Evolutionary conservation across 23 red algal genomes (phyloP), one percentile per base, ranked within the genome.

Genomic region (Chondrus crispus): DNA sequence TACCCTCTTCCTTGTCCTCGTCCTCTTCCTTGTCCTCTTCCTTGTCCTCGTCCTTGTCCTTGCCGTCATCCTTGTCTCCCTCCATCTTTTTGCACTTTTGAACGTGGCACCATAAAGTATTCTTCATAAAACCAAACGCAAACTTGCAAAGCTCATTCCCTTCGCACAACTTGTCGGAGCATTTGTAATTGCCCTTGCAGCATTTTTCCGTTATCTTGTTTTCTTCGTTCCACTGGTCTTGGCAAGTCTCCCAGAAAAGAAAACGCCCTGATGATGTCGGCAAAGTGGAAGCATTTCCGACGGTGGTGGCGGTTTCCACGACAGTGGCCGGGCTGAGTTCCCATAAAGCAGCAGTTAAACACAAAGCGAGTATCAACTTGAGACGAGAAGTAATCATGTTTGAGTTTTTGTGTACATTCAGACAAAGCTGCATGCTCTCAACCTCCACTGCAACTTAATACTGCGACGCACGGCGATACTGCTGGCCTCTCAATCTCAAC

Each of bases 141-240:
- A n/a, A 90, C 6, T 37, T 47, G 35, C 87, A 90, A 4, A 90
- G 69, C 35, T 38, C 87, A 9, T 90, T 68, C 24, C 72, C 87
- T 46, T 90, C 64, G 52, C 87, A 90, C 50, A 75, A 50, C 36
- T 79, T 55, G 47, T 62, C 69, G 35, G 46, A 57, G 53, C 87
- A 90, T 33, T 40, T 53, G 58, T 62, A 80, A 35, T 69, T 90
- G 33, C 87, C 71, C 16, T 46, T 43, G 26, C 87, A 90, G 69
- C 87, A 90, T 19, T 46, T 64, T 69, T 90, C 87, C 4, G 49
- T 90, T 29, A 90, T 48, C 9, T 37, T 37, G 9, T 46, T 42
- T 8, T 48, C 38, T 16, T 46, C 44, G 37, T 77, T 48, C 71
- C 38, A 13, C 44, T 20, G 16, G 71, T 77, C 71, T 44, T 77